These are phyloP conservation scores for Pseudomonodictys pantanalensis DNA, from an alignment of 495 filamentous ascomycete species.

Conservation along the genomic window DNA sequence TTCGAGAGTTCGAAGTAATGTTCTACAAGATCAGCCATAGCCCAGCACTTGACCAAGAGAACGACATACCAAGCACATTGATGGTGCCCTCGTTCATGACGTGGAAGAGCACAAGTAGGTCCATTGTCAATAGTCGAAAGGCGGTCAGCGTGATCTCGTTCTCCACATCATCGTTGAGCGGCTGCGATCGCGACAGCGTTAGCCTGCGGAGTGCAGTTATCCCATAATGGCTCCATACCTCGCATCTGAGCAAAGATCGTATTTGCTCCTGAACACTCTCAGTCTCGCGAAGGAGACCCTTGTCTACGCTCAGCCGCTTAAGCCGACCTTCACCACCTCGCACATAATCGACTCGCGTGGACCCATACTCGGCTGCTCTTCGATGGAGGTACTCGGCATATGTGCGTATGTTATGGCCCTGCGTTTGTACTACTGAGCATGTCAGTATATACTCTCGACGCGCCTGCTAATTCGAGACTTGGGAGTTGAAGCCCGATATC, in stretches of 20 bases:
- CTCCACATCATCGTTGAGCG: slow-evolving; percentile 83
- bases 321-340: slow-evolving; percentile 75
- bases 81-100: slow-evolving; percentile 97
- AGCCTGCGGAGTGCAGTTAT: slow-evolving; percentile 1
- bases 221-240: slow-evolving; percentile 59
- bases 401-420: slow-evolving; percentile 89
- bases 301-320: slow-evolving; percentile 85
- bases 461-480: background rate
- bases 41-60: background rate
- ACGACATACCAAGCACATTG: slow-evolving; percentile 81
- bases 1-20: slow-evolving; percentile 99
- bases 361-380: slow-evolving; percentile 75
- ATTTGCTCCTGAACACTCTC: slow-evolving; percentile 90
- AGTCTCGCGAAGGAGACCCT: slow-evolving; percentile 88
- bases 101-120: slow-evolving; percentile 86
- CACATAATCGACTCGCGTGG: slow-evolving; percentile 87
- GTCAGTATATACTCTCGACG: slow-evolving; percentile 16
- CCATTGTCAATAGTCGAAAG: slow-evolving; percentile 88
- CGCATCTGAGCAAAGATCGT: slow-evolving; percentile 78
- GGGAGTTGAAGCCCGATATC: too few relatives aligned
- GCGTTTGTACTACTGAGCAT: slow-evolving; percentile 69
- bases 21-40: slow-evolving; percentile 54
- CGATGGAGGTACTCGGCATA: slow-evolving; percentile 85
- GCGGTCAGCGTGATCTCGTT: slow-evolving; percentile 97
- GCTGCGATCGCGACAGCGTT: slow-evolving; percentile 51